Conservation (phyloP, 805 yeast genomes). For the Candida sithepensis region DNA sequence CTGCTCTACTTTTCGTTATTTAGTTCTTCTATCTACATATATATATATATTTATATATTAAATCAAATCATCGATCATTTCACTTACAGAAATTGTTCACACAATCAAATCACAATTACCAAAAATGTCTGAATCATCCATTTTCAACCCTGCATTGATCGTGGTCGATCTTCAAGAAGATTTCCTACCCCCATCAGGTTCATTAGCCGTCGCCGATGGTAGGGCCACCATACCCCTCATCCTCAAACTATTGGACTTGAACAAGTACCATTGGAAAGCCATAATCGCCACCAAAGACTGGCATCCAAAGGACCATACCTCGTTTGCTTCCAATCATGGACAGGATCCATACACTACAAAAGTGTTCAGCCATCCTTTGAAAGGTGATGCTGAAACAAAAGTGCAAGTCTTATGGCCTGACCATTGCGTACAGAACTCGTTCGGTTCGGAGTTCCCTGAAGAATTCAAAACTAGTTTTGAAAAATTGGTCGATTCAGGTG, state of each 20-base stretch:
- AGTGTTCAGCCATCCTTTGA: constrained; percentile 48
- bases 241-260: constrained; percentile 39
- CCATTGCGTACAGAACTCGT: constrained; percentile 75
- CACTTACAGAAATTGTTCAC: background rate
- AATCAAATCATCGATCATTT: background rate
- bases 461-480: constrained; percentile 39
- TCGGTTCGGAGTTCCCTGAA: constrained; percentile 61
- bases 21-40: too few relatives aligned
- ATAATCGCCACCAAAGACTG: constrained; percentile 80
- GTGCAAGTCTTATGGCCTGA: constrained; percentile 78
- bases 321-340: constrained; percentile 73
- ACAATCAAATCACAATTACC: too few relatives aligned
- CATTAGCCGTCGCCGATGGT: constrained; percentile 71
- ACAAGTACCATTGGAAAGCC: constrained; percentile 51
- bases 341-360: constrained; percentile 47
- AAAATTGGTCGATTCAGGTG: constrained; percentile 23
- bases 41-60: background rate
- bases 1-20: too few relatives aligned
- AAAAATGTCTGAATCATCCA: background rate
- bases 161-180: constrained; percentile 85
- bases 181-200: constrained; percentile 74
- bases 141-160: constrained; percentile 50
- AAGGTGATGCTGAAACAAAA: constrained; percentile 27
- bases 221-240: constrained; percentile 53
- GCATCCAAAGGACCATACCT: constrained; percentile 78